Evolutionary conservation across 2,329 filamentous ascomycete species (phyloP), one percentile per base, ranked within the genome.

Genomic region (Curvularia lunata): DNA sequence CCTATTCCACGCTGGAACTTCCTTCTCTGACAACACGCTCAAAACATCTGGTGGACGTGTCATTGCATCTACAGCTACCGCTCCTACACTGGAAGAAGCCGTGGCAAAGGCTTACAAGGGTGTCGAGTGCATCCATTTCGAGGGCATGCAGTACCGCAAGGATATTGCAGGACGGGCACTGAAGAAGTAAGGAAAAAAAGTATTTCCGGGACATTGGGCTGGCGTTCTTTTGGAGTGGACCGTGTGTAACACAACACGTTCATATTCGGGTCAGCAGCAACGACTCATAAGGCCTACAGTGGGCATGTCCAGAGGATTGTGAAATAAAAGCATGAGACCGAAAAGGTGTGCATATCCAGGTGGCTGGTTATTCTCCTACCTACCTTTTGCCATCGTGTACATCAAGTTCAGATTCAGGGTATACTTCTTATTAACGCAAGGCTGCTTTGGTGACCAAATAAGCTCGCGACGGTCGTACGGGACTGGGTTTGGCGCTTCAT

Each of bases 1-100:
- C 61, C 86, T 97, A 61, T 99, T 99, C 86, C 95, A 99, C 74
- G 95, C 95, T 5, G 95, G 95, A 27, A 99, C 95, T 2, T 84
- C 84, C 38, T 81, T 85, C 9, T 80, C 81, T 19, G 84, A 86
- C 34, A 81, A 79, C 18, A 82, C 87, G 61, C 82, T 98, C 19
- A 84, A 88, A 71, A 94, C 92, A 0, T 85, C 90, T 0, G 95
- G 95, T 46, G 95, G 95, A 1, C 88, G 95, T 56, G 95, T 99
- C 32, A 97, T 99, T 72, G 93, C 94, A 16, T 88, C 92, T n/a
- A 96, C 91, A 37, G 91, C 93, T 1, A 90, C 88, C 1, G 90
- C 87, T 0, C 83, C 84, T 1, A 90, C 88, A 12, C 85, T 99
- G 1, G 86, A 91, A 69, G 88, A 90, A 51, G 95, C 95, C 0